These are phyloP conservation scores for Pyrenochaeta sp. DNA, from an alignment of 2,329 filamentous ascomycete species.

Conservation along the genomic window DNA sequence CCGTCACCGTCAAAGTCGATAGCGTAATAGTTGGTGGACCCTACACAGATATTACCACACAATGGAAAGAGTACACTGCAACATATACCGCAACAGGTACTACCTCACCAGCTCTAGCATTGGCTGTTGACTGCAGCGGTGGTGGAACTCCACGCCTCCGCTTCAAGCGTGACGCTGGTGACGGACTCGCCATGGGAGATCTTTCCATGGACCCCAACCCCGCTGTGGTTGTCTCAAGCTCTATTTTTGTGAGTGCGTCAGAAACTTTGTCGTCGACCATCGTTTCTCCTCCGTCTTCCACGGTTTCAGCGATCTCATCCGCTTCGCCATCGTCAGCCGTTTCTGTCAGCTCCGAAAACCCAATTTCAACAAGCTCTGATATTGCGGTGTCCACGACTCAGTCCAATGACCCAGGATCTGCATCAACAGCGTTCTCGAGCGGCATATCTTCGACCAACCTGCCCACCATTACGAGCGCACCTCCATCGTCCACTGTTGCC, in stretches of 20 bases:
- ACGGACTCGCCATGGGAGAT: not conserved
- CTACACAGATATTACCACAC: not conserved
- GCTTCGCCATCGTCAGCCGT: too few relatives aligned
- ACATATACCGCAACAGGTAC: not conserved
- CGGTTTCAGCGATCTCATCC: too few relatives aligned
- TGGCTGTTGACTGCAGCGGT: not conserved
- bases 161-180: constrained; percentile 1
- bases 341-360: constrained; percentile 1
- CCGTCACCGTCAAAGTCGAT: not conserved
- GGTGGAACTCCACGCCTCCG: not conserved
- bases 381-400: not conserved
- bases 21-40: not conserved
- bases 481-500: constrained; percentile 1
- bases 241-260: not conserved
- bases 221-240: not conserved
- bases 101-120: not conserved
- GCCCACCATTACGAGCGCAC: not conserved
- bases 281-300: too few relatives aligned
- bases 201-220: not conserved
- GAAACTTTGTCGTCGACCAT: not conserved
- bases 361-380: not conserved
- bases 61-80: not conserved
- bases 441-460: not conserved
- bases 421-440: not conserved
- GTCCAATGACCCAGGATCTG: not conserved